Percentiles rank a stretch among this genome's conserved stretches.
Evolutionary conservation across 2,329 filamentous ascomycete genomes (phyloP).

Genomic region (Emmonsiellopsis sp.): DNA sequence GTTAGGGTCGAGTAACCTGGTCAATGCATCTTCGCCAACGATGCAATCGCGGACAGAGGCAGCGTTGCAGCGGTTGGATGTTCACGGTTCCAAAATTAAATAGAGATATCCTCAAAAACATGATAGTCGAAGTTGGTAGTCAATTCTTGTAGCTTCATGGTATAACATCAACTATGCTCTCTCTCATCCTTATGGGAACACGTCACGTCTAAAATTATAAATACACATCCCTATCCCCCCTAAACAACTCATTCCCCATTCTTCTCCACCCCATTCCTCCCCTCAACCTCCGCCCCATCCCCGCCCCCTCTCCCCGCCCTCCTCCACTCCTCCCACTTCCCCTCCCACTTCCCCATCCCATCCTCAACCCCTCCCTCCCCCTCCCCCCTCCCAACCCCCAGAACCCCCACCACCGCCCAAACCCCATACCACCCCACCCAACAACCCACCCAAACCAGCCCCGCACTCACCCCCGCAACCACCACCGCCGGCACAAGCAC

Average conservation of each 20-base stretch:
- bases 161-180: not conserved
- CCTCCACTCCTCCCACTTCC: not conserved
- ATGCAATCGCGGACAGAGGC: too few species aligned
- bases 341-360: constrained; percentile 5
- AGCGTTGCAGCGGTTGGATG: too few species aligned
- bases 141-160: not conserved
- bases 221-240: too few species aligned
- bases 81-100: not conserved
- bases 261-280: not conserved
- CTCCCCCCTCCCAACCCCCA: not conserved
- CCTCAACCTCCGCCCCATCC: not conserved
- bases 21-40: too few species aligned
- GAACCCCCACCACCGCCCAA: constrained; percentile 7
- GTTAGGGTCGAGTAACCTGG: too few species aligned
- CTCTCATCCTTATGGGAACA: not conserved
- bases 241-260: not conserved
- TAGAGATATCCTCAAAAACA: not conserved
- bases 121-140: not conserved
- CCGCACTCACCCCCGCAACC: constrained; percentile 46
- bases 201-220: too few species aligned
- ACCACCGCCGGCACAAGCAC: constrained; percentile 60
- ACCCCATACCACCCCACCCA: constrained; percentile 43
- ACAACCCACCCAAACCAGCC: constrained; percentile 58
- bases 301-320: not conserved
- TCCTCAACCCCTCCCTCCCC: not conserved